Conservation (phyloP, 306 rosid species). For the Castanospermum australe region DNA sequence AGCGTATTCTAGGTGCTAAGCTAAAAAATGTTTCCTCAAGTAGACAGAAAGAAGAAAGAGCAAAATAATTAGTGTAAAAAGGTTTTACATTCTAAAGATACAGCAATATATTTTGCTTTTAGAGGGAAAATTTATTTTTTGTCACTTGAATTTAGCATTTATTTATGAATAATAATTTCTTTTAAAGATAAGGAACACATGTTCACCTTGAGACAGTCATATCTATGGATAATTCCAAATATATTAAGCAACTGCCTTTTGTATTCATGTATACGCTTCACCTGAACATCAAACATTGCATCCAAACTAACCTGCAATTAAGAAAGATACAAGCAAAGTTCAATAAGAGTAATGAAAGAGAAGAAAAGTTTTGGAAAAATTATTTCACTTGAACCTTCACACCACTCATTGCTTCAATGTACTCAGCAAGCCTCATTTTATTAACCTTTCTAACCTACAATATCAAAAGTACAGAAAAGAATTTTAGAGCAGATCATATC, state of each 20-base stretch:
- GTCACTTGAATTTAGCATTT: conserved; percentile 1
- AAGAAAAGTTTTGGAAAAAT: conserved; percentile 6
- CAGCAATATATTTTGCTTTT: conserved; percentile 1
- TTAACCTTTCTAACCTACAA: conserved; percentile 65
- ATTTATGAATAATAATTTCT: background rate
- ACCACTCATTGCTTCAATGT: conserved; percentile 72
- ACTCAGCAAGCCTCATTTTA: conserved; percentile 76
- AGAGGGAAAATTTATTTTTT: background rate
- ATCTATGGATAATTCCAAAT: conserved; percentile 71
- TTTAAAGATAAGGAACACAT: conserved; percentile 9
- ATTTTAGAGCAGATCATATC: conserved; percentile 15
- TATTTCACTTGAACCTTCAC: conserved; percentile 49
- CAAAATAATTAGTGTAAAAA: conserved; percentile 7
- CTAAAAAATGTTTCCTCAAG: conserved; percentile 10
- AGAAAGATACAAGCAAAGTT: conserved; percentile 23
- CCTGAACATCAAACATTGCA: conserved; percentile 85
- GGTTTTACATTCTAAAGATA: background rate
- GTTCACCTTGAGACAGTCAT: conserved; percentile 71
- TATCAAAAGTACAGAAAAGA: conserved; percentile 18
- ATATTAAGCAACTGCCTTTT: conserved; percentile 79
- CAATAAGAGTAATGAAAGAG: conserved; percentile 11
- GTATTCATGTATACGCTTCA: conserved; percentile 81
- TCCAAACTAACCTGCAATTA: conserved; percentile 67
- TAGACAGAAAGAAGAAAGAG: conserved; percentile 11
- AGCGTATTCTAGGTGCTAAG: background rate